These are phyloP conservation scores for Chlorella variabilis DNA, from an alignment of 163 green algal species.

Conservation along the genomic window DNA sequence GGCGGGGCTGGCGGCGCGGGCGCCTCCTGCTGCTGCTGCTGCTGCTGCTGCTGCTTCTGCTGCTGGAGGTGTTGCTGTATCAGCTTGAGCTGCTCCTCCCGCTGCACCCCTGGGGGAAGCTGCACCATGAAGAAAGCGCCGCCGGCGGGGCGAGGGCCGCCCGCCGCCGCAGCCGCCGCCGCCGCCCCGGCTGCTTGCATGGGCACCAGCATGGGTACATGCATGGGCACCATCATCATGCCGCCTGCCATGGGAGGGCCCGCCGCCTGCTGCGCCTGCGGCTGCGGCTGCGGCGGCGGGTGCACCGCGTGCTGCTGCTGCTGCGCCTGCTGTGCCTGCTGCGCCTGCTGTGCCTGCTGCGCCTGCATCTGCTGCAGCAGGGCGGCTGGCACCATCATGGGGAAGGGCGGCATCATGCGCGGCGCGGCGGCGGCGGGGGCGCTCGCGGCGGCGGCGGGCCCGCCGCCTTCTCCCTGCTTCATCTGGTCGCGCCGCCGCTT, in stretches of 20 bases:
- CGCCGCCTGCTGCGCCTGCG: background rate
- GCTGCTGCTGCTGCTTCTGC: background rate
- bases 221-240: constrained; percentile 24
- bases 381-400: background rate
- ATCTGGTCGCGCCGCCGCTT: constrained; percentile 22
- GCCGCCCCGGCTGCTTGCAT: background rate
- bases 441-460: background rate
- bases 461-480: background rate
- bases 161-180: no score
- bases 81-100: no score
- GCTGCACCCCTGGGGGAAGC: no score
- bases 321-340: background rate
- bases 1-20: background rate
- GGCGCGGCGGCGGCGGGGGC: background rate
- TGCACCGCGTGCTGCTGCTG: background rate
- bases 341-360: constrained; percentile 24
- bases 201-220: background rate
- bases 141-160: no score
- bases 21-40: background rate
- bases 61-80: no score
- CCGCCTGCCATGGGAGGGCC: no score
- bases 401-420: background rate
- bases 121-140: no score
- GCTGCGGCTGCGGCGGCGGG: no score
- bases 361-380: constrained; percentile 15